Base-by-base conservation (phyloP, 495 filamentous ascomycete species). In the Tetracladium marchalianum region DNA sequence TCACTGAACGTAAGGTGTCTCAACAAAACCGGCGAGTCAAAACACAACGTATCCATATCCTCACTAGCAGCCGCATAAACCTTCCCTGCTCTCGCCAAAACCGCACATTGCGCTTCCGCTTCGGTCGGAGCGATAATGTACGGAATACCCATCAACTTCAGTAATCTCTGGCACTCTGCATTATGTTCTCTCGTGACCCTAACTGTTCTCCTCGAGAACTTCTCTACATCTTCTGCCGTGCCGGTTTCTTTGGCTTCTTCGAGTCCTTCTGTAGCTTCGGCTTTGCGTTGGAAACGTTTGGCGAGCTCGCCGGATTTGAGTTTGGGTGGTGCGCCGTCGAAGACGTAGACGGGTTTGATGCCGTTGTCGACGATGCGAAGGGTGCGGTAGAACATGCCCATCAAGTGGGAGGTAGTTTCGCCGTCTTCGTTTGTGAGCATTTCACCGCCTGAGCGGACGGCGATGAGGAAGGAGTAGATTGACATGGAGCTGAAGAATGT, bases 311-410 rank as follows among this genome's bases (percentile, higher is more conserved):
- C 92, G 1, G 87, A 93, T 66, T 98, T 98, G 46, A 98, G 78
- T 56, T 95, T 98, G 2, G 92, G 92, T 4, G 92, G 92, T 19
- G 88, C 86, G 35, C 92, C 92, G 59, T 98, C 92, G 62, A 98
- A 98, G 38, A 98, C 92, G 66, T 92, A 98, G 56, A 98, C 75
- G 0, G 92, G 92, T 59, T 97, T 98, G 67, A 98, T 96, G 43
- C 92, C 92, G 56, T 96, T 96, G 66, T 98, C 92, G 62, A 97
- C 85, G 63, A 98, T 96, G 56, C 92, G 87, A 1, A 98, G 75
- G 1, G 92, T 98, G 51, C 92, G 92, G 72, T 98, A 98, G 68
- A 98, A 98, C 82, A 98, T 89, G 53, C 92, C 92, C 90, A 97
- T 95, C 15, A 98, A 69, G 63, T 98, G 92, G 7, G 92, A 97